A percentile compares a stretch with the other conserved stretches of the same genome.
Evolutionary conservation across 257 asterid genomes (phyloP).

Genomic region (Avicennia marina): DNA sequence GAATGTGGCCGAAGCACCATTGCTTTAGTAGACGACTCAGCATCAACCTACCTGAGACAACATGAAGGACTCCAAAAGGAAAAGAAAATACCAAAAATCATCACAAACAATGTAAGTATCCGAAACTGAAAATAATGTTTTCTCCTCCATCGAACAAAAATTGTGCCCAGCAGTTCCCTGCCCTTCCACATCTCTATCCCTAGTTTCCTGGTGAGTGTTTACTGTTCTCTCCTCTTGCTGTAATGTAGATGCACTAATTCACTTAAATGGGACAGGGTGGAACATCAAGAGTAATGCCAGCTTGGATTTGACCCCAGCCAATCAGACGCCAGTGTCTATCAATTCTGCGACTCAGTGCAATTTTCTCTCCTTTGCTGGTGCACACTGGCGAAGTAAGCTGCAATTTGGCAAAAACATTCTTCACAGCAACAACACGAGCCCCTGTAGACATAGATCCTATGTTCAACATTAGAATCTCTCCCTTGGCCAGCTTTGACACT

Average conservation of each 20-base stretch:
- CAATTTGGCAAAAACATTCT: slow-evolving; percentile 79
- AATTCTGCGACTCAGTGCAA: slow-evolving; percentile 90
- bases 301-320: slow-evolving; percentile 97
- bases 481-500: slow-evolving; percentile 82
- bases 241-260: slow-evolving; percentile 20
- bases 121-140: no score
- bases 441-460: slow-evolving; percentile 99
- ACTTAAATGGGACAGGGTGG: slow-evolving; percentile 76
- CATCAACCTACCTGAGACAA: no score
- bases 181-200: slow-evolving; percentile 54
- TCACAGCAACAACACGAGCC: slow-evolving; percentile 89
- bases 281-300: slow-evolving; percentile 84
- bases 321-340: slow-evolving; percentile 99
- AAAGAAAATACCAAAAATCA: no score
- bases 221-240: slow-evolving; percentile 10
- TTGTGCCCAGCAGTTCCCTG: slow-evolving; percentile 40
- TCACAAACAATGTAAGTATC: no score
- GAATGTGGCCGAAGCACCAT: no score
- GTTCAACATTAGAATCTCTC: slow-evolving; percentile 93
- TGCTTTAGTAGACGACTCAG: no score
- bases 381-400: slow-evolving; percentile 96
- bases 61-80: no score
- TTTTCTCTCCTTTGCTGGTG: slow-evolving; percentile 90
- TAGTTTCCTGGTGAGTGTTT: no score
- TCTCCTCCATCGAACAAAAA: no score